Base-by-base conservation (phyloP, 345 rosid species). In the Melaleuca alternifolia region DNA sequence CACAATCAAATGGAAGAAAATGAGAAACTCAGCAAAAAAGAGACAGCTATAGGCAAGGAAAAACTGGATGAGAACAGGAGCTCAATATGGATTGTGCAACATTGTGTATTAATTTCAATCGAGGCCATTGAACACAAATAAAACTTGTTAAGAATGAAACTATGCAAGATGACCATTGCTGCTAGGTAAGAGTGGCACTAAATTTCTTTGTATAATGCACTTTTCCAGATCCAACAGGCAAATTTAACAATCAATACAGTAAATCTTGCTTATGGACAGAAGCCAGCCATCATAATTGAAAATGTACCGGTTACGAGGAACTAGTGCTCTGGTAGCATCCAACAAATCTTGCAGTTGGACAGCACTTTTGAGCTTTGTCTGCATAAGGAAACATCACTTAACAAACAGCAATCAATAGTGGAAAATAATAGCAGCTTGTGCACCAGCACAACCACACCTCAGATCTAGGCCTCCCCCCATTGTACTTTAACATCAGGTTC, bases 341-440 rank as follows among this genome's bases (percentile, higher is more conserved):
- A 98, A 89, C 87, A 98, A 90, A 93, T 98, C 99, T 98, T 98
- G 99, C 93, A 98, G 89, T 89, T 98, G 96, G 87, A 98, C 89
- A 23, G 99, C 99, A 91, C 94, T 98, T 94, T 98, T 98, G 85
- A 96, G 99, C 91, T 98, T 98, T 87, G 99, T 97, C 99, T 97
- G 94, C 88, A 86, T 90, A 84, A 87, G 83, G 53, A 20, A 84
- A 77, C 86, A 75, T 48, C 75, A 85, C 48, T 23, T 41, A 75
- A 50, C 77, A 83, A 28, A n/a, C 41, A 83, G 53, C 54, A 37
- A 51, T 21, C 53, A 51, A 56, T 50, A 77, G 37, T 37, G 37
- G 76, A 88, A 76, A 84, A 11, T 26, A 84, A 51, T 85, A 75
- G 88, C 88, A 95, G 57, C 5, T 37, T 28, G 62, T 50, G 77